These are phyloP conservation scores for Astrephomene gubernaculifera DNA, from an alignment of 139 green algal genomes.

Conservation along the genomic window DNA sequence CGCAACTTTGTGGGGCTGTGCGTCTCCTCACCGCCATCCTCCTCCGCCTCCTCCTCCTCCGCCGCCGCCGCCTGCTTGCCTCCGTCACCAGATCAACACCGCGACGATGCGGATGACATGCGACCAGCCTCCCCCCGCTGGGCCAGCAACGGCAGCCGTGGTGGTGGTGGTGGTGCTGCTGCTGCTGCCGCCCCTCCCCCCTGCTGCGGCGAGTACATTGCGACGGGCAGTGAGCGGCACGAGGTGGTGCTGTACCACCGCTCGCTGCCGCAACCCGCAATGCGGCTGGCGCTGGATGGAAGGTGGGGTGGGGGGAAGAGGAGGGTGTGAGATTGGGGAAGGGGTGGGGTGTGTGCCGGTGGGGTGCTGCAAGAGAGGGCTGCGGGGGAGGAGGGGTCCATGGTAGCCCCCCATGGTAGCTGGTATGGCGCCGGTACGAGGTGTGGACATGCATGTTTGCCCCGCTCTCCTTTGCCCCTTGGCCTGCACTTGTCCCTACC, in stretches of 20 bases:
- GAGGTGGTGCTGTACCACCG: constrained; percentile 63
- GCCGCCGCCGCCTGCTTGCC: too few relatives aligned
- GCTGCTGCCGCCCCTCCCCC: too few relatives aligned
- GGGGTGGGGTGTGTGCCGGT: too few relatives aligned
- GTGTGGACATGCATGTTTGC: constrained; percentile 10
- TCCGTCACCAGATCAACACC: too few relatives aligned
- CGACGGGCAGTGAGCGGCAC: constrained; percentile 87
- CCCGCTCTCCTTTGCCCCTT: not conserved
- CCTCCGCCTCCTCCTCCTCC: too few relatives aligned
- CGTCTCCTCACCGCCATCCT: too few relatives aligned
- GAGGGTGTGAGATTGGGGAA: not conserved
- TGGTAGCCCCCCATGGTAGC: too few relatives aligned
- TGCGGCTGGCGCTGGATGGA: constrained; percentile 12
- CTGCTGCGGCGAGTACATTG: constrained; percentile 82
- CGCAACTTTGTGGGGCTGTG: constrained; percentile 97
- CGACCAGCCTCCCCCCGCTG: too few relatives aligned
- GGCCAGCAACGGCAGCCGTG: too few relatives aligned
- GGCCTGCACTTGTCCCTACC: not conserved
- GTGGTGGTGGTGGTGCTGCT: too few relatives aligned
- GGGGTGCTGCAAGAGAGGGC: not conserved
- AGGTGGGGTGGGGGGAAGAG: not conserved
- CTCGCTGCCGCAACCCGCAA: constrained; percentile 13
- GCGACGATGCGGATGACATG: too few relatives aligned
- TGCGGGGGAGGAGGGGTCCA: not conserved
- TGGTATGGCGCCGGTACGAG: too few relatives aligned